Evolutionary conservation across 768 basidiomycete genomes (phyloP).

Genomic region (Plicaturopsis crispa): DNA sequence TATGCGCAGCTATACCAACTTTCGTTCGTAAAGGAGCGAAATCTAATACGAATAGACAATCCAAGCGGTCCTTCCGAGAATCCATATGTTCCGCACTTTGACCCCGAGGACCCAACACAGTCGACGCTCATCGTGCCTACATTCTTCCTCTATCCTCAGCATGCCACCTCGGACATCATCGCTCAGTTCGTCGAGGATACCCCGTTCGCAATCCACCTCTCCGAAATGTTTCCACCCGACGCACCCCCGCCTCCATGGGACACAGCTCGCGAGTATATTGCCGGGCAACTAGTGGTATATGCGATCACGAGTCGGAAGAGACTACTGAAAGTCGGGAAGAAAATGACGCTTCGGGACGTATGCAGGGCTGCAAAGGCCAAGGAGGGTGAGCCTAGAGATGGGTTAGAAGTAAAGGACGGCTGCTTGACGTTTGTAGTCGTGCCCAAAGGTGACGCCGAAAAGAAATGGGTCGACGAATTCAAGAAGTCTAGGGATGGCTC

Average conservation of each 20-base stretch:
- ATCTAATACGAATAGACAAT: constrained; percentile 50
- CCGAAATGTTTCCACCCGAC: constrained; percentile 76
- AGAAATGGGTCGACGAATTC: constrained; percentile 83
- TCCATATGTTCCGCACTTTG: constrained; percentile 59
- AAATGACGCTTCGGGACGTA: constrained; percentile 79
- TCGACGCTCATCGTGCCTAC: constrained; percentile 72
- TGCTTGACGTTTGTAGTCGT: constrained; percentile 75
- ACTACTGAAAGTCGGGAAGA: constrained; percentile 86
- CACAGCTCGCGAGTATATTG: constrained; percentile 52
- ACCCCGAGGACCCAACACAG: constrained; percentile 52
- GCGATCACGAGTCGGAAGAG: constrained; percentile 71
- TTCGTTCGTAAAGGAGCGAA: constrained; percentile 51
- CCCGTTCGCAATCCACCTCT: constrained; percentile 71
- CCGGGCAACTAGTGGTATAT: constrained; percentile 67
- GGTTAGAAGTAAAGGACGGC: constrained; percentile 77
- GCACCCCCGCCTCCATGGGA: constrained; percentile 74
- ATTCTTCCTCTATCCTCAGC: constrained; percentile 90
- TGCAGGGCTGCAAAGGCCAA: constrained; percentile 54
- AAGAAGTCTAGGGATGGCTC: constrained; percentile 45
- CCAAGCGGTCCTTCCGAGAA: constrained; percentile 41
- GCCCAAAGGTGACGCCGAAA: constrained; percentile 69
- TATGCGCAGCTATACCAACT: constrained; percentile 2
- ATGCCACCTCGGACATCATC: constrained; percentile 85
- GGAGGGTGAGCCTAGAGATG: constrained; percentile 58
- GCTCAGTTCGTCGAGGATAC: constrained; percentile 80